Percentiles rank a stretch among this genome's conserved stretches.
phyloP scores from a whole-genome alignment of 495 filamentous ascomycete genomes.

The Penicillium manginii region DNA sequence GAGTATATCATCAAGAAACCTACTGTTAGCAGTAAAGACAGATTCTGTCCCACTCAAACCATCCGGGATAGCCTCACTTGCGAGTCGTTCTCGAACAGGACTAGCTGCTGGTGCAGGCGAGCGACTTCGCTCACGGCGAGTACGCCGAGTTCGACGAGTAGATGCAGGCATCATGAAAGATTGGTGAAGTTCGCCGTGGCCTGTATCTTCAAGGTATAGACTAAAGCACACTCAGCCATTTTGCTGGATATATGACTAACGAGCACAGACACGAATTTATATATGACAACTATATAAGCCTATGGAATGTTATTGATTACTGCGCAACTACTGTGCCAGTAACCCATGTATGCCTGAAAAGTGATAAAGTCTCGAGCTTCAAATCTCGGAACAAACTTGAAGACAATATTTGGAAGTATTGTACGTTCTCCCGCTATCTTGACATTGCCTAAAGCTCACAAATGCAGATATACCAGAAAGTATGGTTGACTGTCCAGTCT shows the following conservation, averaged over 20 bases:
- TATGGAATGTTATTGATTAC: constrained; percentile 14
- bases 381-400: background rate
- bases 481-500: background rate
- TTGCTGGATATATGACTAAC: too few relatives aligned
- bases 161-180: too few relatives aligned
- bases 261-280: background rate
- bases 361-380: background rate
- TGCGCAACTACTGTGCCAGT: constrained; percentile 4
- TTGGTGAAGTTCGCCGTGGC: constrained; percentile 3
- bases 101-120: too few relatives aligned
- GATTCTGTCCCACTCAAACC: too few relatives aligned
- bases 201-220: constrained; percentile 2
- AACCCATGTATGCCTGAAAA: background rate
- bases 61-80: too few relatives aligned
- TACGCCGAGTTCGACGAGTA: too few relatives aligned
- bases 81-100: too few relatives aligned
- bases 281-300: constrained; percentile 8
- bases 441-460: background rate
- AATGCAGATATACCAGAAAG: background rate
- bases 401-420: background rate
- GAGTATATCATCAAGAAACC: too few relatives aligned
- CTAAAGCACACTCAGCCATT: too few relatives aligned
- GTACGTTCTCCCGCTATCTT: background rate
- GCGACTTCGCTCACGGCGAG: too few relatives aligned
- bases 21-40: too few relatives aligned